Conservation (phyloP, 1,139 yeast genomes). For the Eremothecium gossypii region DNA sequence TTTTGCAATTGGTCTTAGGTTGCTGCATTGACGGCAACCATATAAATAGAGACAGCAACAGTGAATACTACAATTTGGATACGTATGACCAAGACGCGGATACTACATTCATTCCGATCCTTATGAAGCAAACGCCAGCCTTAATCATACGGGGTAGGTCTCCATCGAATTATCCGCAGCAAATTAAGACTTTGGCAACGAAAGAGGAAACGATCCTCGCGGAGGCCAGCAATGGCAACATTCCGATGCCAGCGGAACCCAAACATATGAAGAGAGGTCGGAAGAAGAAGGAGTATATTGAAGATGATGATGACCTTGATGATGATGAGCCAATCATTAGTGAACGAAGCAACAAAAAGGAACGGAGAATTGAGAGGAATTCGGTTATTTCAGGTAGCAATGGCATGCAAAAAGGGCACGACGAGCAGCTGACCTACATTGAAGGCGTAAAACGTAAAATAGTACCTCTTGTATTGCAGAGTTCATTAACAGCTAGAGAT, state of each 20-base stretch:
- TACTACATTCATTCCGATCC: conserved; percentile 28
- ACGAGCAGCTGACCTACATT: conserved; percentile 5
- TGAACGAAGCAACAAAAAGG: conserved; percentile 1
- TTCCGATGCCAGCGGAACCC: not conserved
- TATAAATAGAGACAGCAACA: conserved; percentile 11
- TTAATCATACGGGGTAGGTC: conserved; percentile 60
- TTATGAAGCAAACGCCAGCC: conserved; percentile 47
- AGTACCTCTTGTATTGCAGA: conserved; percentile 2
- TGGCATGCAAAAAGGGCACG: conserved; percentile 2
- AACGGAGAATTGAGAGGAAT: not conserved
- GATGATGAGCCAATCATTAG: not conserved
- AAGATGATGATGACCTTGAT: conserved; percentile 1
- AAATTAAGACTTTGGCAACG: conserved; percentile 7
- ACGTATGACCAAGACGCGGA: conserved; percentile 9
- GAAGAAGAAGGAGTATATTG: conserved; percentile 5
- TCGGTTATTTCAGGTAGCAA: not conserved
- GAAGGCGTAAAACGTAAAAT: conserved; percentile 7
- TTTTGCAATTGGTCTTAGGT: conserved; percentile 46
- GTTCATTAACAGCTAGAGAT: conserved; percentile 3
- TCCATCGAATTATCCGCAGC: conserved; percentile 45
- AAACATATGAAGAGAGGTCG: conserved; percentile 1
- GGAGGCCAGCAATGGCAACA: not conserved
- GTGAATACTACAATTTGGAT: conserved; percentile 6
- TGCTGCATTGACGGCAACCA: conserved; percentile 40
- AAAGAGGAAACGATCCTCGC: conserved; percentile 5